A percentile compares a stretch with the other conserved stretches of the same genome.
phyloP scores from a whole-genome alignment of 2,329 filamentous ascomycete species.

The Teratosphaeria pseudoeucalypti region DNA sequence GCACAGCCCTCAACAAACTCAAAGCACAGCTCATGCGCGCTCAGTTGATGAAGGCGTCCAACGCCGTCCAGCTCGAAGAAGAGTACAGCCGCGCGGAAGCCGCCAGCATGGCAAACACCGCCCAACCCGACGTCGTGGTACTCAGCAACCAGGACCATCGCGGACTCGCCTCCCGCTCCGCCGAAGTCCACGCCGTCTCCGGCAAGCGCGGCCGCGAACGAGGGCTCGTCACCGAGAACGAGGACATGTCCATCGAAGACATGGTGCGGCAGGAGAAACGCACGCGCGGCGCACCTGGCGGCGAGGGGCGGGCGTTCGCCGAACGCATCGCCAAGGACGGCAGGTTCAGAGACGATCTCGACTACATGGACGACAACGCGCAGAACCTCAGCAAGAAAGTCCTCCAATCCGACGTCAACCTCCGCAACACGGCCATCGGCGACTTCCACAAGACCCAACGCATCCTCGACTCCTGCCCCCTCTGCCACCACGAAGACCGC shows the following conservation, averaged over 20 bases:
- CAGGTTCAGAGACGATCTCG: constrained; percentile 83
- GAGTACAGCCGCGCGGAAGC: constrained; percentile 72
- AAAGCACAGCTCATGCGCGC: constrained; percentile 95
- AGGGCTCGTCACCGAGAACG: constrained; percentile 77
- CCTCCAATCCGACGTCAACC: constrained; percentile 75
- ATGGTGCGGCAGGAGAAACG: constrained; percentile 93
- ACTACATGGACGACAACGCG: constrained; percentile 97
- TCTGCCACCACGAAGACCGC: constrained; percentile 81
- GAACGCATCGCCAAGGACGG: constrained; percentile 89
- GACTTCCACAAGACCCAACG: constrained; percentile 86
- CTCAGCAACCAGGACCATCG: constrained; percentile 83
- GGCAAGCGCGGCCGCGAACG: constrained; percentile 76
- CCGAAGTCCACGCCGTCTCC: constrained; percentile 67
- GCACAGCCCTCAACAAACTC: constrained; percentile 74
- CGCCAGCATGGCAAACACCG: constrained; percentile 42
- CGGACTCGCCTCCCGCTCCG: constrained; percentile 68
- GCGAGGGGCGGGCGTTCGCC: constrained; percentile 72
- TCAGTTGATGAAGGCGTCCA: constrained; percentile 67
- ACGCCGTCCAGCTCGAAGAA: constrained; percentile 65
- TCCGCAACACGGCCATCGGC: constrained; percentile 75
- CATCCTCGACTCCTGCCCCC: constrained; percentile 74
- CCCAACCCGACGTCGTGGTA: constrained; percentile 61
- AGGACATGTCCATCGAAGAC: constrained; percentile 91
- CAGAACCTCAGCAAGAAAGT: constrained; percentile 77
- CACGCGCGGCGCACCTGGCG: constrained; percentile 55